Conservation (phyloP, 768 basidiomycete species). For the Boletus vinaceobasis region DNA sequence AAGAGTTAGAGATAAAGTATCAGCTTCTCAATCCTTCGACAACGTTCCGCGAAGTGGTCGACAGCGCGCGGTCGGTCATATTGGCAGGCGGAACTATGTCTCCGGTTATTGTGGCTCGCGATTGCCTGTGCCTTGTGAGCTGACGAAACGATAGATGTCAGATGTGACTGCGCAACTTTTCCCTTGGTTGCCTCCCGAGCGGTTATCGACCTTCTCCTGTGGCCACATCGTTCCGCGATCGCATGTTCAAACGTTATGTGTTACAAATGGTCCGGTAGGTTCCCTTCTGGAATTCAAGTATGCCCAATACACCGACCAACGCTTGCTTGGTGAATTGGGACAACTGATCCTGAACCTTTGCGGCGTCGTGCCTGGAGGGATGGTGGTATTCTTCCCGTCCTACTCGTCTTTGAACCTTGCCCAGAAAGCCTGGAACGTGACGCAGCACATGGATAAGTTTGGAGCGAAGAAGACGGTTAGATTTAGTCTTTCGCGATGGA, state of each 20-base stretch:
- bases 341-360: slow-evolving; percentile 78
- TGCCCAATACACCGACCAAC: slow-evolving; percentile 61
- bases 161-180: slow-evolving; percentile 85
- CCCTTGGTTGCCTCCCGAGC: slow-evolving; percentile 53
- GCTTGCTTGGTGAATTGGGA: slow-evolving; percentile 77
- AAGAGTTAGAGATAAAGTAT: slow-evolving; percentile 72
- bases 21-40: slow-evolving; percentile 91
- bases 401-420: slow-evolving; percentile 76
- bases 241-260: slow-evolving; percentile 72
- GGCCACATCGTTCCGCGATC: slow-evolving; percentile 84
- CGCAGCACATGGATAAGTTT: slow-evolving; percentile 60
- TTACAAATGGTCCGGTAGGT: slow-evolving; percentile 73
- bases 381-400: slow-evolving; percentile 94
- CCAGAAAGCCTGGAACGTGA: slow-evolving; percentile 61
- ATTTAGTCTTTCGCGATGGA: background rate
- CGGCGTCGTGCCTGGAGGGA: slow-evolving; percentile 75
- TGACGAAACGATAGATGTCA: slow-evolving; percentile 57
- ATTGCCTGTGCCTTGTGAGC: background rate
- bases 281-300: slow-evolving; percentile 79
- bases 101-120: slow-evolving; percentile 56
- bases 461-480: slow-evolving; percentile 70
- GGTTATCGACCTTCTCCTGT: slow-evolving; percentile 81
- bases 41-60: slow-evolving; percentile 79
- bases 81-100: slow-evolving; percentile 98
- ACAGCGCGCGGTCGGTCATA: slow-evolving; percentile 77